Evolutionary conservation across 257 asterid species (phyloP).

Genomic region (Solanum sparsipilum): DNA sequence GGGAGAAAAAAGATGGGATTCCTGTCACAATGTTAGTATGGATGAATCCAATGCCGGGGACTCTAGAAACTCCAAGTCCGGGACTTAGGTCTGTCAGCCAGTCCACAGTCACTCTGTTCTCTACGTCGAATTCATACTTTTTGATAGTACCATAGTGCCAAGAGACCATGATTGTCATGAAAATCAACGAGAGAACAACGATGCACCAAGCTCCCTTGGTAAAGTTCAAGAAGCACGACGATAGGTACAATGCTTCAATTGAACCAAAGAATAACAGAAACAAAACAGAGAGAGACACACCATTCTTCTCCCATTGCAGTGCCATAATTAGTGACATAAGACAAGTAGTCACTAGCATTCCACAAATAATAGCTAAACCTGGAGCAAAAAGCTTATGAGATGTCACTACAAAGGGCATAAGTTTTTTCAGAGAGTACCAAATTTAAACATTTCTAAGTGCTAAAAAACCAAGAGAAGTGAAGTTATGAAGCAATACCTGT

Average conservation of each 20-base stretch:
- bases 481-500: constrained; percentile 32
- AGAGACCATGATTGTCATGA: constrained; percentile 53
- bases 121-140: constrained; percentile 58
- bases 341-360: constrained; percentile 78
- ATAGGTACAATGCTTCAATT: constrained; percentile 52
- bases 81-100: constrained; percentile 86
- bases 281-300: constrained; percentile 20
- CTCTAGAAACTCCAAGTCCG: constrained; percentile 65
- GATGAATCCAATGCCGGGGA: constrained; percentile 79
- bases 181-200: constrained; percentile 32
- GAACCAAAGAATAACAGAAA: constrained; percentile 68
- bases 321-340: constrained; percentile 80
- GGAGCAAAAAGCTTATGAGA: neutral
- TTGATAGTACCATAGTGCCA: constrained; percentile 95
- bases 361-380: constrained; percentile 70
- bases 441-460: neutral
- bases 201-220: constrained; percentile 74
- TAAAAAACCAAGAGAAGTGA: neutral
- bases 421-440: neutral
- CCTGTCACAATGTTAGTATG: constrained; percentile 65
- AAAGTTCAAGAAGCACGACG: constrained; percentile 49
- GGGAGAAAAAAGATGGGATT: constrained; percentile 83
- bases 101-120: constrained; percentile 70
- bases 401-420: neutral
- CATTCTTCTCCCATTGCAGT: constrained; percentile 70